Evolutionary conservation across 2,329 filamentous ascomycete genomes (phyloP).

Genomic region (Aspergillus caelatus): DNA sequence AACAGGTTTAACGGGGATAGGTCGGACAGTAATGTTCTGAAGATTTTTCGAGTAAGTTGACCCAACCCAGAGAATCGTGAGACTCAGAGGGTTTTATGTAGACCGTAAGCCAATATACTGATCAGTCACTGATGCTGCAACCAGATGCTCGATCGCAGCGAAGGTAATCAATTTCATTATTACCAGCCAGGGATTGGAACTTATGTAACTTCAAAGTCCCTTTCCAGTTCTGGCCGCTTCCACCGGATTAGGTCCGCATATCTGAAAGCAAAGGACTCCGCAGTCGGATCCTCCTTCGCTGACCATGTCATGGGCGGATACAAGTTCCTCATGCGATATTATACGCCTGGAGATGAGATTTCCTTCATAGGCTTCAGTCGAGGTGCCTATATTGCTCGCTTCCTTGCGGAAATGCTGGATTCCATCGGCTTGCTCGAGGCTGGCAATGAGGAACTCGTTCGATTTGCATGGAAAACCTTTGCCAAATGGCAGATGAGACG

Average conservation of each 20-base stretch:
- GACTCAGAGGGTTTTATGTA: neutral
- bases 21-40: slow-evolving; percentile 51
- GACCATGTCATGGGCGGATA: slow-evolving; percentile 84
- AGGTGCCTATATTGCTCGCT: slow-evolving; percentile 73
- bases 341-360: slow-evolving; percentile 61
- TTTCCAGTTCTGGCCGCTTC: slow-evolving; percentile 34
- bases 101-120: neutral
- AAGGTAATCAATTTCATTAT: slow-evolving; percentile 45
- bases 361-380: slow-evolving; percentile 76
- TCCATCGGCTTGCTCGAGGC: slow-evolving; percentile 77
- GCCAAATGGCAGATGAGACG: slow-evolving; percentile 45
- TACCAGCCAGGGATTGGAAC: slow-evolving; percentile 51
- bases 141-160: slow-evolving; percentile 46
- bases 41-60: slow-evolving; percentile 46
- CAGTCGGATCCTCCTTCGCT: slow-evolving; percentile 77
- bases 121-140: neutral
- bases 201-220: slow-evolving; percentile 42
- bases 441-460: slow-evolving; percentile 83
- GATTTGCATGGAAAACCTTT: slow-evolving; percentile 73
- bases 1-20: slow-evolving; percentile 49
- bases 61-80: slow-evolving; percentile 9
- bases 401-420: slow-evolving; percentile 82
- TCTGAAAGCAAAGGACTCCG: slow-evolving; percentile 62
- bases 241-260: slow-evolving; percentile 58
- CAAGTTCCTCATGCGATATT: slow-evolving; percentile 76